Conservation (phyloP, 306 rosid genomes). For the apple (Malus domestica) region ASM211411v1 NC_041794.1:624501-625000, state of each 20-base stretch:
- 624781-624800: not conserved
- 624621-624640: too few relatives aligned
- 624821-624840: not conserved
- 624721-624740: not conserved
- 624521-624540: not conserved
- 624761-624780: not conserved
- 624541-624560: not conserved
- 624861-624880: not conserved
- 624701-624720: not conserved
- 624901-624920: slow-evolving; percentile 40
- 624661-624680: not conserved
- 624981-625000: slow-evolving; percentile 46
- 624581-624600: too few relatives aligned
- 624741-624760: not conserved
- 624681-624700: not conserved
- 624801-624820: not conserved
- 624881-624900: slow-evolving; percentile 28
- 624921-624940: slow-evolving; percentile 41
- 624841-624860: slow-evolving; percentile 3
- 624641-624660: not conserved
- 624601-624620: too few relatives aligned
- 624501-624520: not conserved
- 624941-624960: slow-evolving; percentile 37
- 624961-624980: slow-evolving; percentile 39
- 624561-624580: not conserved